These are phyloP conservation scores for Nadsonia fulvescens DNA, from an alignment of 805 yeast genomes.

Conservation along the genomic window DNA sequence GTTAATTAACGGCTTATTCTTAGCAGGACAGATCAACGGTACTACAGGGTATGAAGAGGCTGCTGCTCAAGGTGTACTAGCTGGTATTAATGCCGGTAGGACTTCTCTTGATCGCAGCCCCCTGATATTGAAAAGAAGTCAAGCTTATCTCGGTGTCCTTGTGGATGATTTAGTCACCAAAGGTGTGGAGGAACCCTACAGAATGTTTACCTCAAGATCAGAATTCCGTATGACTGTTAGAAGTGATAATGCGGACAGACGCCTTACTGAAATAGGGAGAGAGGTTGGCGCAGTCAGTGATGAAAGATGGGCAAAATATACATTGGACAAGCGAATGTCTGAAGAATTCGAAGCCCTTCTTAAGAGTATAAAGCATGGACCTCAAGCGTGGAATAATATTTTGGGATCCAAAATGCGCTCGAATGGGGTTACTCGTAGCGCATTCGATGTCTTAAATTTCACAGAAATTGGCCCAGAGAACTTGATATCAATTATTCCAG, in stretches of 20 bases:
- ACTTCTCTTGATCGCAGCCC: conserved; percentile 22
- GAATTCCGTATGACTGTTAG: conserved; percentile 83
- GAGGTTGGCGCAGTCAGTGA: conserved; percentile 48
- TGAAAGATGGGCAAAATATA: conserved; percentile 33
- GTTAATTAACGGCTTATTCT: conserved; percentile 50
- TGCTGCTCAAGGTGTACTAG: conserved; percentile 87
- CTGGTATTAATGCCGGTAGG: conserved; percentile 90
- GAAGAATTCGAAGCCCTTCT: conserved; percentile 29
- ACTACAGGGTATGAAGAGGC: conserved; percentile 99
- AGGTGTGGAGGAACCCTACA: conserved; percentile 91
- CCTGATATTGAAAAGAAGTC: conserved; percentile 47
- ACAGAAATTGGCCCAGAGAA: conserved; percentile 19
- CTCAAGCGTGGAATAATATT: conserved; percentile 44
- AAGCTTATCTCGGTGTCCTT: conserved; percentile 82
- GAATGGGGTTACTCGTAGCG: conserved; percentile 31
- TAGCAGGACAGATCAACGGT: conserved; percentile 97
- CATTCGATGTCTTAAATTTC: conserved; percentile 54
- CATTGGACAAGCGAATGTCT: conserved; percentile 26
- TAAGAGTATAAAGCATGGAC: conserved; percentile 27
- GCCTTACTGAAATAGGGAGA: conserved; percentile 59
- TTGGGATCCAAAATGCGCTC: conserved; percentile 13
- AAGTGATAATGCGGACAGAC: conserved; percentile 82
- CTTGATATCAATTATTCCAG: conserved; percentile 21
- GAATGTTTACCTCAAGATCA: conserved; percentile 94
- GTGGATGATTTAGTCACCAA: conserved; percentile 88